Conservation (phyloP, 108 stramenopile species). For the Skeletonema potamos region DNA sequence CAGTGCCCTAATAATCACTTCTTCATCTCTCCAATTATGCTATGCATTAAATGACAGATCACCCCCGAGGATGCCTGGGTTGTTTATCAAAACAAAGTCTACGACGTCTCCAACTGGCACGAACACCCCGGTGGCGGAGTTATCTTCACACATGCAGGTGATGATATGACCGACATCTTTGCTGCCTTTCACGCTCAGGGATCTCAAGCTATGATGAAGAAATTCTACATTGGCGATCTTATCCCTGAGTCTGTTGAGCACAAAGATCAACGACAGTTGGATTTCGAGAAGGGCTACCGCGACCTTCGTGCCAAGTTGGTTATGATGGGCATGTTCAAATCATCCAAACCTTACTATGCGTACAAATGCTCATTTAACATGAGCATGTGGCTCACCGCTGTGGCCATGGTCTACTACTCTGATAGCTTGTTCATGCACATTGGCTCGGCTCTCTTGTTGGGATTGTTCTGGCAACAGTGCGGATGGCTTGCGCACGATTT, state of each 20-base stretch:
- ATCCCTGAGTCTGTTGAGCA: conserved; percentile 73
- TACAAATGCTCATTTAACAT: conserved; percentile 92
- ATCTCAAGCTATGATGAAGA: conserved; percentile 86
- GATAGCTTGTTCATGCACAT: conserved; percentile 79
- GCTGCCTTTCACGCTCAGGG: conserved; percentile 97
- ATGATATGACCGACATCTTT: conserved; percentile 99
- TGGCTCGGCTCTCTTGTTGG: conserved; percentile 86
- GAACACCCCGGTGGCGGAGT: conserved; percentile 97
- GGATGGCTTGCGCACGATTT: conserved; percentile 99
- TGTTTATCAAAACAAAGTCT: conserved; percentile 94
- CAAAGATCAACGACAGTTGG: conserved; percentile 80
- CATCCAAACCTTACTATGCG: conserved; percentile 83
- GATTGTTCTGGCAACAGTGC: conserved; percentile 98
- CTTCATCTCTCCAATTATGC: background rate
- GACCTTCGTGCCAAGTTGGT: conserved; percentile 89
- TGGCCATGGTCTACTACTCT: conserved; percentile 72
- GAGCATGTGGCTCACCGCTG: conserved; percentile 80
- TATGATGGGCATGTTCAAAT: conserved; percentile 96
- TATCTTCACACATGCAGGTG: conserved; percentile 98
- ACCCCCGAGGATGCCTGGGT: conserved; percentile 96
- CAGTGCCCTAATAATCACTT: background rate
- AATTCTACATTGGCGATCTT: conserved; percentile 93
- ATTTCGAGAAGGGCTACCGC: conserved; percentile 96
- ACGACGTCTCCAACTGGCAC: conserved; percentile 97
- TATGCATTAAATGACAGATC: conserved; percentile 12